phyloP scores from a whole-genome alignment of 495 filamentous ascomycete genomes.

The Penicillium parvum region DNA sequence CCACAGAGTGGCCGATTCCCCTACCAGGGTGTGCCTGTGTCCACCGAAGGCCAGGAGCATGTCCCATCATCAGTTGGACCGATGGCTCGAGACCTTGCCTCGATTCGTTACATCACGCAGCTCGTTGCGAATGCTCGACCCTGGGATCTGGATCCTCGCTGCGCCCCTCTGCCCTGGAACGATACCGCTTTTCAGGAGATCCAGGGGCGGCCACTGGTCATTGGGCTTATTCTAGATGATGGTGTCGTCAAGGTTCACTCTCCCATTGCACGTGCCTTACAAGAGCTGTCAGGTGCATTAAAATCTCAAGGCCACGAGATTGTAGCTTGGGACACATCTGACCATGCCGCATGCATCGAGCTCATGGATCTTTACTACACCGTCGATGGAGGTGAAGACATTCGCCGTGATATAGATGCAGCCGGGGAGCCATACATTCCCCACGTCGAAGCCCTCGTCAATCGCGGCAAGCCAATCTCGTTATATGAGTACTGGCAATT shows the following conservation, averaged over 20 bases:
- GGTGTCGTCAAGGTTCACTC: conserved; percentile 48
- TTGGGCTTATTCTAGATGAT: conserved; percentile 48
- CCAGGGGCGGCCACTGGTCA: conserved; percentile 38
- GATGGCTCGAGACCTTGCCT: conserved; percentile 43
- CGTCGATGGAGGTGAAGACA: conserved; percentile 53
- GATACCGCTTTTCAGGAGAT: conserved; percentile 34
- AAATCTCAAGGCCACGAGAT: conserved; percentile 44
- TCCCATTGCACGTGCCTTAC: conserved; percentile 41
- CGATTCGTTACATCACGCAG: conserved; percentile 37
- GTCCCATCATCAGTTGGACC: conserved; percentile 49
- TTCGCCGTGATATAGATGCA: conserved; percentile 41
- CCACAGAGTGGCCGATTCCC: conserved; percentile 42
- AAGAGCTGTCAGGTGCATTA: conserved; percentile 33
- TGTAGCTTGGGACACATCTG: conserved; percentile 40
- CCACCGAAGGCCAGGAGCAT: conserved; percentile 52
- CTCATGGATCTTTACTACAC: conserved; percentile 51
- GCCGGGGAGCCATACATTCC: conserved; percentile 54
- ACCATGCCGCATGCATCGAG: conserved; percentile 41
- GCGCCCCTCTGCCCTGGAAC: conserved; percentile 45
- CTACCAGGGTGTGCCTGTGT: conserved; percentile 44
- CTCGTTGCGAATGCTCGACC: conserved; percentile 35
- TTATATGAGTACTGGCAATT: conserved; percentile 55
- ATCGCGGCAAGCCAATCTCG: conserved; percentile 47
- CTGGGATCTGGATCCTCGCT: conserved; percentile 46
- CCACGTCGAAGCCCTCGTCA: conserved; percentile 42